phyloP scores from a whole-genome alignment of 2,329 filamentous ascomycete genomes.

The Diaporthe ampelina region DNA sequence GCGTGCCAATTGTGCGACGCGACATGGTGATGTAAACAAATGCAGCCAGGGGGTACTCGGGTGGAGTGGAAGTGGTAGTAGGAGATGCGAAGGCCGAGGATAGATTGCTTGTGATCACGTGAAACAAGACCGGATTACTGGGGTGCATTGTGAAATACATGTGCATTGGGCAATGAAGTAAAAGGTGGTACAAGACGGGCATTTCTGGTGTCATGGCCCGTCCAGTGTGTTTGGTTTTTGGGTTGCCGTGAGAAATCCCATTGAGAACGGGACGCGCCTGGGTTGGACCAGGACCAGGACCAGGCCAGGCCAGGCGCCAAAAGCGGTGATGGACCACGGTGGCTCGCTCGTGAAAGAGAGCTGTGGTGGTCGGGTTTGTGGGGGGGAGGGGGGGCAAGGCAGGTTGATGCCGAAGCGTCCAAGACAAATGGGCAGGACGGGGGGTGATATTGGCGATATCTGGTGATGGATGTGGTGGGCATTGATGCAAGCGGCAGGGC shows the following conservation, averaged over 20 bases:
- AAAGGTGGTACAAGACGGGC: conserved; percentile 24
- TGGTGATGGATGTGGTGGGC: not conserved
- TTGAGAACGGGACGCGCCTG: not conserved
- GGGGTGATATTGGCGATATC: not conserved
- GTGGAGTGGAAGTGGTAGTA: not conserved
- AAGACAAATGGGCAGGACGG: not conserved
- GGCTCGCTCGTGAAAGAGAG: not conserved
- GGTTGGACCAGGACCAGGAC: not conserved
- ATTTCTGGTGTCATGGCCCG: conserved; percentile 6
- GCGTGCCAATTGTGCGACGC: conserved; percentile 25
- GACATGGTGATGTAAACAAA: conserved; percentile 37
- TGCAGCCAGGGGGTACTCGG: conserved; percentile 12
- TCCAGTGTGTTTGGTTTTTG: not conserved
- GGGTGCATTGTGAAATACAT: conserved; percentile 12
- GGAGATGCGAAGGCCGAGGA: conserved; percentile 15
- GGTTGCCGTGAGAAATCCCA: not conserved
- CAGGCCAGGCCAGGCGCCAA: not conserved
- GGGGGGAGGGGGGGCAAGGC: not conserved
- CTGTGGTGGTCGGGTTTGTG: not conserved
- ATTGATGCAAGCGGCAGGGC: not conserved
- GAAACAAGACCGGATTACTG: conserved; percentile 33
- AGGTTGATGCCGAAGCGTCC: not conserved
- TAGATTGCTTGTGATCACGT: conserved; percentile 38
- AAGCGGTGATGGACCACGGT: not conserved
- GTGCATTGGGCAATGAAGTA: not conserved